Conservation (phyloP, 2,329 filamentous ascomycete species). For the Fusarium agapanthi region DNA sequence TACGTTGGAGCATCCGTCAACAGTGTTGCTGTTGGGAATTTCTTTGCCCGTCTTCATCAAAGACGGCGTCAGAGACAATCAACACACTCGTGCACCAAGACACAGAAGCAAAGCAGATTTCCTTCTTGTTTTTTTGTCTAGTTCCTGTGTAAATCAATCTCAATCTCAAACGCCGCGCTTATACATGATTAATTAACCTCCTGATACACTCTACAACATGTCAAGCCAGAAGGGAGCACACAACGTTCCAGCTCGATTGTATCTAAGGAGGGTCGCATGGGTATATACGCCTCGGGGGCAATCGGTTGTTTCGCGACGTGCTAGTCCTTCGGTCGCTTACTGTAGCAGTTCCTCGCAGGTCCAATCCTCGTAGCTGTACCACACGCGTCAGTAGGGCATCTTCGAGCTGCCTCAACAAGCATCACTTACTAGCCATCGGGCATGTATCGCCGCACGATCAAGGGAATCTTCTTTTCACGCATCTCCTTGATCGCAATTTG, state of each 20-base stretch:
- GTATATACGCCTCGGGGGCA: slow-evolving; percentile 41
- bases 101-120: slow-evolving; percentile 32
- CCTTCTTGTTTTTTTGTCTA: slow-evolving; percentile 42
- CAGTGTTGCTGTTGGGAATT: neutral
- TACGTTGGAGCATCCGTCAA: slow-evolving; percentile 7
- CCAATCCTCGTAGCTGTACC: slow-evolving; percentile 94
- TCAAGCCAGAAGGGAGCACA: slow-evolving; percentile 29
- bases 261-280: slow-evolving; percentile 35
- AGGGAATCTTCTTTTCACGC: slow-evolving; percentile 96
- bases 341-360: slow-evolving; percentile 93
- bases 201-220: slow-evolving; percentile 28
- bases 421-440: slow-evolving; percentile 89
- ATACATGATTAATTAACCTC: slow-evolving; percentile 44
- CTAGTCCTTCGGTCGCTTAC: slow-evolving; percentile 46
- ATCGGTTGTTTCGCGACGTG: slow-evolving; percentile 25
- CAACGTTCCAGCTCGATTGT: slow-evolving; percentile 37
- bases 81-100: slow-evolving; percentile 18
- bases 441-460: slow-evolving; percentile 94
- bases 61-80: slow-evolving; percentile 8
- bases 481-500: slow-evolving; percentile 98
- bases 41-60: neutral
- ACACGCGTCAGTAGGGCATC: slow-evolving; percentile 14
- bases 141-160: slow-evolving; percentile 42
- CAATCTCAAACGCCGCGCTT: slow-evolving; percentile 50
- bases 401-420: neutral